Conservation (phyloP, 2,329 filamentous ascomycete genomes). For the Aureobasidium sp. region DNA sequence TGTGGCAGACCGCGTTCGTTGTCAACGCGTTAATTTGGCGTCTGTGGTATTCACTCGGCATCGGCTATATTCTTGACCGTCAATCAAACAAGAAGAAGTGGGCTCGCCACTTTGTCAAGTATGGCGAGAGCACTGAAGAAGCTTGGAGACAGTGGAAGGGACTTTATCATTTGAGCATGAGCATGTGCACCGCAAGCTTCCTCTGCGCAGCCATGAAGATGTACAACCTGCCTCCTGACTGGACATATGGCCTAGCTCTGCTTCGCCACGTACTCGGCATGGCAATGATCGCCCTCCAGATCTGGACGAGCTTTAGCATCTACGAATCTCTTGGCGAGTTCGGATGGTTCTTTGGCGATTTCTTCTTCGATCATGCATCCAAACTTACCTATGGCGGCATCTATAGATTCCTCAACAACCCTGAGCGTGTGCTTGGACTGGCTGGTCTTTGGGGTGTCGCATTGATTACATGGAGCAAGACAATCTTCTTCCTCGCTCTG, state of each 20-base stretch:
- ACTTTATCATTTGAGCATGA: slow-evolving; percentile 86
- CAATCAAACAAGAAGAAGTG: slow-evolving; percentile 90
- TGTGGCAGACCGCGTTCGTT: slow-evolving; percentile 74
- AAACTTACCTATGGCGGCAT: slow-evolving; percentile 95
- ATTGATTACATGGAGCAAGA: slow-evolving; percentile 81
- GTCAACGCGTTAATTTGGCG: slow-evolving; percentile 75
- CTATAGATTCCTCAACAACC: slow-evolving; percentile 96
- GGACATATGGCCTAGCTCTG: slow-evolving; percentile 77
- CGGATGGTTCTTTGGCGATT: slow-evolving; percentile 98
- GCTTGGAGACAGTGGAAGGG: slow-evolving; percentile 98
- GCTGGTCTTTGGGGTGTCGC: slow-evolving; percentile 95
- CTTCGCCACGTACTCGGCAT: slow-evolving; percentile 81
- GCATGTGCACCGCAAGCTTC: slow-evolving; percentile 83
- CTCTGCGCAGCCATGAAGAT: slow-evolving; percentile 92
- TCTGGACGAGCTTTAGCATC: slow-evolving; percentile 89
- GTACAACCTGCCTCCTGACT: slow-evolving; percentile 80
- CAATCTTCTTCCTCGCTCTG: slow-evolving; percentile 80
- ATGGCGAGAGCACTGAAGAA: slow-evolving; percentile 80
- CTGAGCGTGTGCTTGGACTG: slow-evolving; percentile 85
- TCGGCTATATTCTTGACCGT: slow-evolving; percentile 74
- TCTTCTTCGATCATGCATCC: slow-evolving; percentile 85
- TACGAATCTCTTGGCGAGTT: slow-evolving; percentile 96
- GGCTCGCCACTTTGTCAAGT: slow-evolving; percentile 97
- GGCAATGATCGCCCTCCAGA: slow-evolving; percentile 73
- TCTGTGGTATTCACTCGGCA: slow-evolving; percentile 82